Conservation (phyloP, 495 filamentous ascomycete species). For the Daldinia concentrica region DNA sequence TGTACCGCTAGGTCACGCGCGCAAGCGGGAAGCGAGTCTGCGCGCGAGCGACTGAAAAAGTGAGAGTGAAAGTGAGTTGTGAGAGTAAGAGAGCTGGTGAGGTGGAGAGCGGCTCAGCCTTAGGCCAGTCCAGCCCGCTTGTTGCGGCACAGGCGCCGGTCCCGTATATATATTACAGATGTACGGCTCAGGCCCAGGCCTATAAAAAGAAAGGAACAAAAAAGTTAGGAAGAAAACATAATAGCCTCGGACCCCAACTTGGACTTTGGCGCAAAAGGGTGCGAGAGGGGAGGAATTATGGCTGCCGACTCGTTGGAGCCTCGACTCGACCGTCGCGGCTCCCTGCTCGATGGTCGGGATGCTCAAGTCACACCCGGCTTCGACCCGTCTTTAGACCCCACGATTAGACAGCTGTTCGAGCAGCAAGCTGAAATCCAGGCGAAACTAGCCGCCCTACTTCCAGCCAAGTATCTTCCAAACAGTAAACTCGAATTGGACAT, state of each 20-base stretch:
- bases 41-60: conserved; percentile 19
- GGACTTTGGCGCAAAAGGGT: conserved; percentile 33
- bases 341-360: conserved; percentile 44
- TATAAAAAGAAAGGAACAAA: conserved; percentile 18
- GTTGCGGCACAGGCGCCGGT: conserved; percentile 38
- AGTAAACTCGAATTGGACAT: conserved; percentile 57
- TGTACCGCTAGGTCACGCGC: conserved; percentile 35
- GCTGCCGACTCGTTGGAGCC: conserved; percentile 43
- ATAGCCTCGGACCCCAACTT: conserved; percentile 22
- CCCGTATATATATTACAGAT: conserved; percentile 25
- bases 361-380: conserved; percentile 44
- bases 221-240: conserved; percentile 8
- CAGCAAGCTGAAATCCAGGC: conserved; percentile 62
- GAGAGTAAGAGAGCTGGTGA: conserved; percentile 43
- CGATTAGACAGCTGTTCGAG: conserved; percentile 57
- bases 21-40: conserved; percentile 46
- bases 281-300: conserved; percentile 39
- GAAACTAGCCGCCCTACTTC: conserved; percentile 56
- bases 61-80: conserved; percentile 17
- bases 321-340: conserved; percentile 48
- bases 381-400: conserved; percentile 56
- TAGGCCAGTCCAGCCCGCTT: conserved; percentile 31
- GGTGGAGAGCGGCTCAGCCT: conserved; percentile 43
- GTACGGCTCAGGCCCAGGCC: conserved; percentile 25
- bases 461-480: conserved; percentile 56